phyloP scores from a whole-genome alignment of 108 stramenopile species.

The Stephanodiscus triporus region DNA sequence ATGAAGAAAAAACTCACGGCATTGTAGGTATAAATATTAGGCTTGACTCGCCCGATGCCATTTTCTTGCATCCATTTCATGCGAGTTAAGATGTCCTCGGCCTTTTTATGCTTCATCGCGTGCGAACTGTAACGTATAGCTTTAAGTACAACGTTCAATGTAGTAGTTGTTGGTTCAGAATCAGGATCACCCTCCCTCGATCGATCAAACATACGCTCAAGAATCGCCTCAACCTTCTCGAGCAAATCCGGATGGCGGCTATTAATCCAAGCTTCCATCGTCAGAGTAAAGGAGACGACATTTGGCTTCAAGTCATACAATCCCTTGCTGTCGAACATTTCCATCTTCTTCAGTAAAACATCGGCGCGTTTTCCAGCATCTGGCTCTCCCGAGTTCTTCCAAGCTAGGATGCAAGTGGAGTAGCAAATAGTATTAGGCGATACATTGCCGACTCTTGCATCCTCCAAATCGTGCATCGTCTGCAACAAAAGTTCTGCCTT shows the following conservation, averaged over 20 bases:
- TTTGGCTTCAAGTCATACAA: constrained; percentile 54
- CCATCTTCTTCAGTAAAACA: constrained; percentile 55
- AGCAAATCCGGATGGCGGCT: constrained; percentile 39
- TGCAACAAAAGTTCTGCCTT: constrained; percentile 57
- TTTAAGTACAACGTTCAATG: constrained; percentile 46
- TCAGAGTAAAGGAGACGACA: constrained; percentile 58
- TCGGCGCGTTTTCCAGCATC: constrained; percentile 59
- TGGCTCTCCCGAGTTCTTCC: constrained; percentile 50
- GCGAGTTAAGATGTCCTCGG: constrained; percentile 55
- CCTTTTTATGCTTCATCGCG: constrained; percentile 30
- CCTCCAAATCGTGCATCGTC: constrained; percentile 54
- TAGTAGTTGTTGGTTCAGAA: constrained; percentile 34
- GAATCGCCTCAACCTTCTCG: constrained; percentile 39
- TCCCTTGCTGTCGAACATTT: constrained; percentile 41
- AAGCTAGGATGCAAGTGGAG: constrained; percentile 71
- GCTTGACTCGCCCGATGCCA: constrained; percentile 24
- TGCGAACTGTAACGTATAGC: constrained; percentile 41
- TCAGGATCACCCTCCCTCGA: constrained; percentile 39
- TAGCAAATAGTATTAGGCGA: constrained; percentile 67
- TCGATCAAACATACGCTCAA: constrained; percentile 43
- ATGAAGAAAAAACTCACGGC: constrained; percentile 21
- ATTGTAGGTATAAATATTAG: constrained; percentile 50
- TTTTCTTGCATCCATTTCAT: constrained; percentile 48
- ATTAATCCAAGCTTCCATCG: constrained; percentile 64
- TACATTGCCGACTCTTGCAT: constrained; percentile 35